Base-by-base conservation (phyloP, 371 early-diverging fungal species). In the Syncephalastrum sp. region DNA sequence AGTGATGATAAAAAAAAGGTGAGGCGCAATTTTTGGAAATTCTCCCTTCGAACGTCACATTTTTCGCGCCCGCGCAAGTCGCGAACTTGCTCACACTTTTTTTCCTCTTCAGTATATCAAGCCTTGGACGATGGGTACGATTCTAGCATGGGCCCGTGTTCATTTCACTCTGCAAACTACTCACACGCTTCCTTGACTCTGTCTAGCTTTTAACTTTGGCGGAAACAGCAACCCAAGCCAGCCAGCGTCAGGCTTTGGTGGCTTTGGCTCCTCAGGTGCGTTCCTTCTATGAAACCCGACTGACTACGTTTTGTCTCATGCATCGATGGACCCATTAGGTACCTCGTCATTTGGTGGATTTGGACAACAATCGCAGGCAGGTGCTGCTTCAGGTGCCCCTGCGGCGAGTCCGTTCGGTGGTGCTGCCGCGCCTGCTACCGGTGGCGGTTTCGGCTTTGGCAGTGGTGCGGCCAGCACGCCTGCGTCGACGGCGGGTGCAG, bases 191-290 rank as follows among this genome's bases (percentile, higher is more conserved):
- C 38, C 12, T 50, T 50, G 17, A 19, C 50, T 50, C 25, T 23
- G 27, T 42, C 14, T 56, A 72, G 73, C 73, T 21, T 72, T 72
- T 45, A 66, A 56, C 54, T 72, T 72, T 50, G 62, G 64, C 8
- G 38, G 38, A 56, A 64, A 61, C 24, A 61, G 17, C 38, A 70
- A 50, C 41, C 33, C 67, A 50, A 69, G 67, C 54, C 67, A 69
- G 33, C 73, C 61, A 47, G 62, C 50, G 16, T 57, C 58, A 14
- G 63, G 67, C 38, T 66, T 66, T 47, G 53, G 57, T 38, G 49
- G 53, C 52, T 57, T 57, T 57, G 62, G 57, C 24, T n/a, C 50
- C 45, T 38, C 42, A 33, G 24, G 54, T 55, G 33, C 50, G 62
- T 62, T 53, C 24, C 38, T 33, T 33, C 38, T 2, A 21, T 21